Evolutionary conservation across 2,329 filamentous ascomycete species (phyloP).

Genomic region (Sporothrix brasiliensis): DNA sequence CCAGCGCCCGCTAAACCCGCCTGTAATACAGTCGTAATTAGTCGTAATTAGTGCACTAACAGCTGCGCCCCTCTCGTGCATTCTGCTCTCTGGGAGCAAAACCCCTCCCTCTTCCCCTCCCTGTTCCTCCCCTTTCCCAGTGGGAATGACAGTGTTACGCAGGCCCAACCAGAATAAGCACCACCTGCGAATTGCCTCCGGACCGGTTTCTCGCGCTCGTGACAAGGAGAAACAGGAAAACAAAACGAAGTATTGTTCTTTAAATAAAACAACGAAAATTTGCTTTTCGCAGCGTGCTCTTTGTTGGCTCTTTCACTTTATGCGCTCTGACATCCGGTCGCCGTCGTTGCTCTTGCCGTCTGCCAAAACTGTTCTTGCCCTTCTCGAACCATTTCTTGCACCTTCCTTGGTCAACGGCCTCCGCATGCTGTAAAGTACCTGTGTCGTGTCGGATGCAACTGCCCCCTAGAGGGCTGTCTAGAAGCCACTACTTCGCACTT

Average conservation of each 20-base stretch:
- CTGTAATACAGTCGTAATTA: too few species aligned
- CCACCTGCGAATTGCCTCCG: constrained; percentile 25
- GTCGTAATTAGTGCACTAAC: neutral
- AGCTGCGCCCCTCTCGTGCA: constrained; percentile 24
- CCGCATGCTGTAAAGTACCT: neutral
- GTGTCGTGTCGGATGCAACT: neutral
- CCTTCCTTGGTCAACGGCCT: neutral
- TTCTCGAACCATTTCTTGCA: constrained; percentile 1
- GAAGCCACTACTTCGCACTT: neutral
- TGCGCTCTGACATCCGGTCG: neutral
- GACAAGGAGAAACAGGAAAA: neutral
- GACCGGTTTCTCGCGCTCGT: constrained; percentile 16
- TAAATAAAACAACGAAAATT: neutral
- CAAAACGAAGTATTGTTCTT: neutral
- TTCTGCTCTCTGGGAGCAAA: constrained; percentile 3
- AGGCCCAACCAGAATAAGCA: constrained; percentile 4
- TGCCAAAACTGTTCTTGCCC: neutral
- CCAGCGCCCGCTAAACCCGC: constrained; percentile 5
- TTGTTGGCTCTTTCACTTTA: neutral
- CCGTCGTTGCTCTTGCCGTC: neutral
- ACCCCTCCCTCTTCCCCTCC: constrained; percentile 1
- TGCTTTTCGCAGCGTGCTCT: neutral
- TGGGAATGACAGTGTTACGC: constrained; percentile 17
- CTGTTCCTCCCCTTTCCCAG: neutral
- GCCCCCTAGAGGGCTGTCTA: constrained; percentile 1